Conservation (phyloP, 2,329 filamentous ascomycete genomes). For the Arthrocladium fulminans region DNA sequence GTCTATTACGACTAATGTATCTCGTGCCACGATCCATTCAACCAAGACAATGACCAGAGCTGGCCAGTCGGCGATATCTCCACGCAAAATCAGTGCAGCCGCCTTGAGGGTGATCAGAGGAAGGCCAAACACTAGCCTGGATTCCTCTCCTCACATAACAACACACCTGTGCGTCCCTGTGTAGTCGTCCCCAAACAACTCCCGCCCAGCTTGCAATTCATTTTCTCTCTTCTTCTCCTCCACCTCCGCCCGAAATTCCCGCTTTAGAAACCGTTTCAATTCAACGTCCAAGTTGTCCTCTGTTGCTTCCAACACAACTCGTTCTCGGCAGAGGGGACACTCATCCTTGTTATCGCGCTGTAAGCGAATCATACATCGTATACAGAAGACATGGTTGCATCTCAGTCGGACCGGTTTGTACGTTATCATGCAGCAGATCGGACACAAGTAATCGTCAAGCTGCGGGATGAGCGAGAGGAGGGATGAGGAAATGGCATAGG, state of each 20-base stretch:
- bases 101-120: too few relatives aligned
- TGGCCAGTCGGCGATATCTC: too few relatives aligned
- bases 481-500: slow-evolving; percentile 62
- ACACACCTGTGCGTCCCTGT: slow-evolving; percentile 33
- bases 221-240: slow-evolving; percentile 62
- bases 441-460: slow-evolving; percentile 74
- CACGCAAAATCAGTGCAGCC: too few relatives aligned
- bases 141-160: slow-evolving; percentile 20
- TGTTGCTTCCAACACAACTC: slow-evolving; percentile 62
- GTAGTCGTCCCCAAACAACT: slow-evolving; percentile 61
- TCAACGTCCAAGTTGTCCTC: slow-evolving; percentile 62
- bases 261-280: slow-evolving; percentile 60
- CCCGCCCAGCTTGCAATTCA: slow-evolving; percentile 64
- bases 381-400: slow-evolving; percentile 74
- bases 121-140: too few relatives aligned
- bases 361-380: slow-evolving; percentile 71
- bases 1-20: background rate
- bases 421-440: slow-evolving; percentile 69
- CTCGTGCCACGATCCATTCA: background rate
- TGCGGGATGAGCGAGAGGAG: slow-evolving; percentile 68
- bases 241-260: slow-evolving; percentile 65
- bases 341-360: slow-evolving; percentile 59
- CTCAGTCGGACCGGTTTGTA: slow-evolving; percentile 70
- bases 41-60: background rate
- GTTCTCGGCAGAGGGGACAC: slow-evolving; percentile 68